Conservation (phyloP, 1,139 yeast species). For the Suzukiozyma palmioleophila region DNA sequence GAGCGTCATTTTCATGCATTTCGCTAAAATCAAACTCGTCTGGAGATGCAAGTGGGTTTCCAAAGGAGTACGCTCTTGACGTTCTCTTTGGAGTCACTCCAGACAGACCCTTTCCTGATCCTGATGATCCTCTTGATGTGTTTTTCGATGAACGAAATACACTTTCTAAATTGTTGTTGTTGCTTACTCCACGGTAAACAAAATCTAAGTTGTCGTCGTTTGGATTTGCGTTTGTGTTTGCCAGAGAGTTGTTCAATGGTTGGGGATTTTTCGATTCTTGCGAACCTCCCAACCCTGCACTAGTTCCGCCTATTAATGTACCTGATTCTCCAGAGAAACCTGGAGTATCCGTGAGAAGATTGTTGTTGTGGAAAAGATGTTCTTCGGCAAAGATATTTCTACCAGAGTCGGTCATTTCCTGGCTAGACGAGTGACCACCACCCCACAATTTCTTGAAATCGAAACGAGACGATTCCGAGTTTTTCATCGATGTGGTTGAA, state of each 20-base stretch:
- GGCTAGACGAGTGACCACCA: not conserved
- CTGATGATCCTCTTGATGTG: slow-evolving; percentile 13
- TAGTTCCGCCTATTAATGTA: slow-evolving; percentile 9
- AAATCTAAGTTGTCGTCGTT: slow-evolving; percentile 28
- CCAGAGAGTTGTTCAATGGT: slow-evolving; percentile 3
- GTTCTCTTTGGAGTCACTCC: slow-evolving; percentile 6
- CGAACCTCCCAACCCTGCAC: slow-evolving; percentile 11
- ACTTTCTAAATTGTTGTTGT: slow-evolving; percentile 40
- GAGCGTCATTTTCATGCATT: slow-evolving; percentile 5
- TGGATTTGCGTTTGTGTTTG: slow-evolving; percentile 5
- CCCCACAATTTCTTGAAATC: not conserved
- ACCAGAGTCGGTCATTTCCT: not conserved
- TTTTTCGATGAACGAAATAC: slow-evolving; percentile 27
- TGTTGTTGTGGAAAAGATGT: not conserved
- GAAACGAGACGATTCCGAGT: slow-evolving; percentile 4
- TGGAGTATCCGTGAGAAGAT: slow-evolving; percentile 4
- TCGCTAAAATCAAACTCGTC: slow-evolving; percentile 12
- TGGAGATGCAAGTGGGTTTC: slow-evolving; percentile 13
- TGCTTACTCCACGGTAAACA: slow-evolving; percentile 45
- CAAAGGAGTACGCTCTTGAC: slow-evolving; percentile 11
- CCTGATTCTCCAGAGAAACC: slow-evolving; percentile 3
- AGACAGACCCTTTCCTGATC: slow-evolving; percentile 10
- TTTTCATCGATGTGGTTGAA: not conserved
- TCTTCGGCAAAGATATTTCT: not conserved
- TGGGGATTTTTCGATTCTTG: slow-evolving; percentile 10